A percentile compares a stretch with the other conserved stretches of the same genome.
These are phyloP conservation scores for Fusarium sp. DNA, from an alignment of 2,329 filamentous ascomycete species.

Conservation along the genomic window DNA sequence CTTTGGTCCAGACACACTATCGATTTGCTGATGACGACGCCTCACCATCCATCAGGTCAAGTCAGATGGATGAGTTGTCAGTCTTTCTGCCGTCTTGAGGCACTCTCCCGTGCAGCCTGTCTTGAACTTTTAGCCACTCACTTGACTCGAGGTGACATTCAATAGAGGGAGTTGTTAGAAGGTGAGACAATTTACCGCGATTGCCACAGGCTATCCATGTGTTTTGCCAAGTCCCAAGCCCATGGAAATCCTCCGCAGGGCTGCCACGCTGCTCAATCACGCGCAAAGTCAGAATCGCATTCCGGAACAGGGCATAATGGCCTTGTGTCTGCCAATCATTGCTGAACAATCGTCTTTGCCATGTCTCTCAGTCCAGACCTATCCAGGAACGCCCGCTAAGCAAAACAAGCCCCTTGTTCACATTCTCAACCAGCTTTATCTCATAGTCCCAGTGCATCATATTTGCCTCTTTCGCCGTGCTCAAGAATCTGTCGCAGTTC, in stretches of 20 bases:
- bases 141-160: conserved; percentile 30
- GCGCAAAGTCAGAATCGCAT: conserved; percentile 30
- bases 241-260: conserved; percentile 14
- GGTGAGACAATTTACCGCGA: conserved; percentile 21
- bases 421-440: conserved; percentile 9
- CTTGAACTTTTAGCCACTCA: neutral
- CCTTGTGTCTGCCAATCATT: conserved; percentile 13
- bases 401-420: conserved; percentile 10
- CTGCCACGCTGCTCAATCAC: conserved; percentile 15
- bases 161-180: conserved; percentile 14
- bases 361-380: conserved; percentile 23
- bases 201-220: neutral
- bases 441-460: conserved; percentile 51
- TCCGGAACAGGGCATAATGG: conserved; percentile 36
- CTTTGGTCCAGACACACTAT: conserved; percentile 11
- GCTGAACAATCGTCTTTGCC: conserved; percentile 24
- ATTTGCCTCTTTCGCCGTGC: conserved; percentile 47
- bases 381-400: conserved; percentile 28
- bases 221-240: conserved; percentile 2
- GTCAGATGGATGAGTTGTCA: conserved; percentile 11
- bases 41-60: conserved; percentile 12
- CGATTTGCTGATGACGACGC: conserved; percentile 5
- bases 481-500: conserved; percentile 45
- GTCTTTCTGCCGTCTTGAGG: conserved; percentile 1
- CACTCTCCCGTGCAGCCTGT: neutral